Percentiles rank a stretch among this genome's conserved stretches.
These are phyloP conservation scores for Corrigiola litoralis DNA, from an alignment of 179 eudicot species.

Conservation along the genomic window DNA sequence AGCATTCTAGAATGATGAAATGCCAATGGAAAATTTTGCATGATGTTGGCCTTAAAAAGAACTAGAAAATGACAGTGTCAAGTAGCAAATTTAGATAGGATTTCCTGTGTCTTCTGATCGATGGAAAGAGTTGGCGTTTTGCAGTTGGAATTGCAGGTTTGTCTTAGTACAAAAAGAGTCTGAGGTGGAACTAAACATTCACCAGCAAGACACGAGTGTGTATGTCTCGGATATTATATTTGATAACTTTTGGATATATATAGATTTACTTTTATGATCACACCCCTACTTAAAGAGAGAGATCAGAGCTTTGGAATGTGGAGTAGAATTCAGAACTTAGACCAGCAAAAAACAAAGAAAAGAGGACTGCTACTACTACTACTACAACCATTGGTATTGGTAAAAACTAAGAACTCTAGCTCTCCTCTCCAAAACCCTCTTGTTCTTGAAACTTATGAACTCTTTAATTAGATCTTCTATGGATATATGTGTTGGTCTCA, in stretches of 20 bases:
- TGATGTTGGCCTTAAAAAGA: too few relatives aligned
- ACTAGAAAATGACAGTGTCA: too few relatives aligned
- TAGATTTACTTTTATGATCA: neutral
- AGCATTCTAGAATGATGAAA: too few relatives aligned
- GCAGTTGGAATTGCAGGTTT: conserved; percentile 35
- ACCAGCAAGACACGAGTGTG: conserved; percentile 32
- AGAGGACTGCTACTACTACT: neutral
- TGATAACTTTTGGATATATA: conserved; percentile 8
- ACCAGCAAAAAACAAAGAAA: conserved; percentile 18
- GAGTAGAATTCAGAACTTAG: conserved; percentile 19
- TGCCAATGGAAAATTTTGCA: too few relatives aligned
- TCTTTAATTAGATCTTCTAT: conserved; percentile 22
- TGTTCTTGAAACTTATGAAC: conserved; percentile 23
- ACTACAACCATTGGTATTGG: conserved; percentile 6
- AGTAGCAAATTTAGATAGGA: neutral
- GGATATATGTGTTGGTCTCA: conserved; percentile 24
- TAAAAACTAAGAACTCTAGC: neutral
- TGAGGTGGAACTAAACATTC: conserved; percentile 11
- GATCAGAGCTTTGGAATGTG: conserved; percentile 27
- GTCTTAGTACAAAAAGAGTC: conserved; percentile 5
- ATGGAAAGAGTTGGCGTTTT: conserved; percentile 20
- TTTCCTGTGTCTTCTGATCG: neutral
- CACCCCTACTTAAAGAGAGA: conserved; percentile 1
- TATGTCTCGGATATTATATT: neutral
- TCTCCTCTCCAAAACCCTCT: conserved; percentile 4